Base-by-base conservation (phyloP, 805 yeast genomes). In the Tetrapisispora taiwanensis region DNA sequence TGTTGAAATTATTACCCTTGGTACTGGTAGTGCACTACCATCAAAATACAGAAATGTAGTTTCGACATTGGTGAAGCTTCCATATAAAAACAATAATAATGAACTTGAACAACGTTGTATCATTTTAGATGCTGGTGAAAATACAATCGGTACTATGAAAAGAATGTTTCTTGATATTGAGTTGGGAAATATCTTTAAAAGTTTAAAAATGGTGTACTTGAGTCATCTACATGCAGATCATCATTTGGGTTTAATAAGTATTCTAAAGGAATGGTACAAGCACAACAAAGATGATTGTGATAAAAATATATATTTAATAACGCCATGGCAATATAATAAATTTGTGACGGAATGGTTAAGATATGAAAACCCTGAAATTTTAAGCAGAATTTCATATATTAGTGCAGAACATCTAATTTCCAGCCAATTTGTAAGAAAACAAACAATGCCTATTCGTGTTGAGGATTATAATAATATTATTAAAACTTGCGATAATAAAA, bases 191-290 rank as follows among this genome's bases (percentile, higher is more conserved):
- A 62, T 83, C 2, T 70, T 89, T 49, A 51, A 64, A 34, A 94
- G 89, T 53, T 63, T 89, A 46, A 67, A 73, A 28, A 46, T 85
- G 43, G 67, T 90, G 18, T 84, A 76, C 55, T 67, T 92, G 43
- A 83, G 95, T 52, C 99, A 92, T 68, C 69, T 90, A 53, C 99
- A 92, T 63, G 98, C 97, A 0, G 99, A 92, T 60, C 99, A 92
- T 60, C 97, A 90, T 62, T 66, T 92, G 35, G 99, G 99, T 0
- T 70, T 84, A 5, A 66, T 83, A 8, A 74, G 86, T 5, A 61
- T 92, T 3, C 69, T 92, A 24, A 69, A 71, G 32, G 78, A 76
- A 50, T 89, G 97, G 95, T 56, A 62, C 39, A 46, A 54, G n/a
- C 54, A 60, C 46, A 69, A 74, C 46, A 57, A 62, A 28, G 59